Evolutionary conservation across 192 early-diverging fungal genomes (phyloP), one percentile per base, ranked within the genome.

Genomic region (Entomortierella chlamydospora): DNA sequence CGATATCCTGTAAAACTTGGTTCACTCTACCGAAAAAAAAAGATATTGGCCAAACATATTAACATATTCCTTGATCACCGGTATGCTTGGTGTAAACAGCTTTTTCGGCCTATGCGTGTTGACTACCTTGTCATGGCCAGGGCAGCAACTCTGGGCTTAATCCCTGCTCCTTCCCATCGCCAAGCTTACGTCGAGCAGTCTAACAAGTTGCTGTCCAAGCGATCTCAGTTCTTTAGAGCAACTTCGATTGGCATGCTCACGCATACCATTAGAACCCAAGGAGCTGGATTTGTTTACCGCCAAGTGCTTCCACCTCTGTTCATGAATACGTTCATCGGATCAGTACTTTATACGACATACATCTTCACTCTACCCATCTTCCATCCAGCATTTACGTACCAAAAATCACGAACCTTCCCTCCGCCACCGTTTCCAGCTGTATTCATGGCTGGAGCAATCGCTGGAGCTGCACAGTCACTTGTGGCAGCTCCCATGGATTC

Each of bases 41-140:
- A 54, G 26, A 10, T 2, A 26, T 17, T 2, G 25, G n/a, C 4
- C 12, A 47, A 17, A 47, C 4, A 12, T 15, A 47, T 20, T 47
- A 20, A 20, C 2, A 47, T 47, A 47, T n/a, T n/a, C n/a, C n/a
- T n/a, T n/a, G n/a, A n/a, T n/a, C n/a, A n/a, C n/a, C n/a, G n/a
- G n/a, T n/a, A n/a, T 20, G 15, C 15, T 20, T 20, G 2, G 20
- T 47, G 20, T 43, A n/a, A 23, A 34, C 18, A 92, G 85, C 83
- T 94, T 15, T 94, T 94, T 45, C 83, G 93, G 8, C 93, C 93
- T 8, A 81, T 94, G 70, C 84, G 93, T 11, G 91, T 94, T 7
- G 93, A 94, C 70, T 94, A 94, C 62, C 63, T 93, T 53, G 86
- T 91, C n/a, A 91, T 92, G 65, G 93, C 91, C 2, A 85, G 93